phyloP scores from a whole-genome alignment of 805 yeast genomes.

The Grigorovia jiainica region DNA sequence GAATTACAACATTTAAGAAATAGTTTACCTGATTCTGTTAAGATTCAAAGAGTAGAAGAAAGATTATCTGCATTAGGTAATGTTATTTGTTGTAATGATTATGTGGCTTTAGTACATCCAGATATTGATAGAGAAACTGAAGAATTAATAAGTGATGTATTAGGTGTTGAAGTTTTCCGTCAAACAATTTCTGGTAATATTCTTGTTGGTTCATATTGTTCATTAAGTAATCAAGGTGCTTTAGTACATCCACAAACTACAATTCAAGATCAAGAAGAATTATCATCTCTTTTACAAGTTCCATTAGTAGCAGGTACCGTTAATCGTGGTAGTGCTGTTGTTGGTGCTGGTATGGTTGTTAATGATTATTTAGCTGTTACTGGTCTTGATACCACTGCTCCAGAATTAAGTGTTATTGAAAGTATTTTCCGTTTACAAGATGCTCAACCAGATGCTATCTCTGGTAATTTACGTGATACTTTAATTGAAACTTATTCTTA shows the following conservation, averaged over 20 bases:
- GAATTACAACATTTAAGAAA: conserved; percentile 96
- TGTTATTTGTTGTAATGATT: conserved; percentile 96
- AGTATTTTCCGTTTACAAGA: conserved; percentile 90
- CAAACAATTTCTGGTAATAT: conserved; percentile 98
- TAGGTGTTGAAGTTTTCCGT: conserved; percentile 98
- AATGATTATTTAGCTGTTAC: conserved; percentile 97
- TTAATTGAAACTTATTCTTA: conserved; percentile 85
- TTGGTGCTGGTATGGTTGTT: conserved; percentile 98
- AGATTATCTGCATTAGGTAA: conserved; percentile 94
- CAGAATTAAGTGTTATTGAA: conserved; percentile 93
- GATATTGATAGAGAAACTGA: conserved; percentile 99
- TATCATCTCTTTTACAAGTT: conserved; percentile 88
- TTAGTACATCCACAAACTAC: conserved; percentile 96
- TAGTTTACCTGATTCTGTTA: conserved; percentile 88
- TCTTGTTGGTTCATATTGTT: conserved; percentile 91
- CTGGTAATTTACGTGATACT: conserved; percentile 82
- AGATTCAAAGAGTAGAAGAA: conserved; percentile 96
- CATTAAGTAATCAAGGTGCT: conserved; percentile 95
- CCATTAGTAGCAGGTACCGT: conserved; percentile 98
- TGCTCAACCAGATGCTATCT: conserved; percentile 78
- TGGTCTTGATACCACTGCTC: conserved; percentile 97
- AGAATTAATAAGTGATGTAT: conserved; percentile 93
- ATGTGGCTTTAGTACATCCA: conserved; percentile 97
- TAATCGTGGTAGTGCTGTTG: conserved; percentile 94
- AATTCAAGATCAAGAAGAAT: conserved; percentile 95